Evolutionary conservation across 495 filamentous ascomycete genomes (phyloP).

Genomic region (Podospora didyma): DNA sequence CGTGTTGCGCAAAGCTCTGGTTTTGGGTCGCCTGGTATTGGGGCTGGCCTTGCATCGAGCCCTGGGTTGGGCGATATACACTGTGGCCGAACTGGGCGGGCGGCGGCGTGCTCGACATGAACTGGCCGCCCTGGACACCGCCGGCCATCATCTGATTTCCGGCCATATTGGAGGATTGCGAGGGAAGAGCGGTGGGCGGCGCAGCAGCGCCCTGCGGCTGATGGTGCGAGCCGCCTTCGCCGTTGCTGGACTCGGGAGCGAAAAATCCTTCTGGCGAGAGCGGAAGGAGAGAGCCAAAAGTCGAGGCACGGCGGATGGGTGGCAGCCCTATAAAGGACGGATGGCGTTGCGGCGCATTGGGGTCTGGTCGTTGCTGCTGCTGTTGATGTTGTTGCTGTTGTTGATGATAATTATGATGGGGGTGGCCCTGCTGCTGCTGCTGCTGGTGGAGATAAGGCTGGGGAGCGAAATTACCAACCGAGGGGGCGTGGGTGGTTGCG

Average conservation of each 20-base stretch:
- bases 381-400: constrained; percentile 14
- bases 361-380: constrained; percentile 12
- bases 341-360: constrained; percentile 23
- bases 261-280: constrained; percentile 7
- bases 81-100: constrained; percentile 16
- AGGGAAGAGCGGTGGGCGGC: neutral
- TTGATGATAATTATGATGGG: too few relatives aligned
- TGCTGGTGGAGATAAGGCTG: constrained; percentile 17
- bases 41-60: constrained; percentile 10
- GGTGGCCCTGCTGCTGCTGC: constrained; percentile 8
- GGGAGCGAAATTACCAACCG: constrained; percentile 24
- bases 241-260: neutral
- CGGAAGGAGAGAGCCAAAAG: constrained; percentile 37
- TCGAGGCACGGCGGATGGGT: constrained; percentile 50
- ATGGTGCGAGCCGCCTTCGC: constrained; percentile 5
- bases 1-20: constrained; percentile 7
- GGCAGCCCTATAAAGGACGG: constrained; percentile 44
- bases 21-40: constrained; percentile 15
- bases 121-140: constrained; percentile 4
- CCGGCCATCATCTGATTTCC: constrained; percentile 5
- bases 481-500: constrained; percentile 14
- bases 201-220: constrained; percentile 6
- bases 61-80: constrained; percentile 27
- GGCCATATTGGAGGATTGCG: neutral
- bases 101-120: constrained; percentile 11